Percentiles rank a stretch among this genome's conserved stretches.
Evolutionary conservation across 495 filamentous ascomycete genomes (phyloP).

Genomic region (Cryomyces minteri): DNA sequence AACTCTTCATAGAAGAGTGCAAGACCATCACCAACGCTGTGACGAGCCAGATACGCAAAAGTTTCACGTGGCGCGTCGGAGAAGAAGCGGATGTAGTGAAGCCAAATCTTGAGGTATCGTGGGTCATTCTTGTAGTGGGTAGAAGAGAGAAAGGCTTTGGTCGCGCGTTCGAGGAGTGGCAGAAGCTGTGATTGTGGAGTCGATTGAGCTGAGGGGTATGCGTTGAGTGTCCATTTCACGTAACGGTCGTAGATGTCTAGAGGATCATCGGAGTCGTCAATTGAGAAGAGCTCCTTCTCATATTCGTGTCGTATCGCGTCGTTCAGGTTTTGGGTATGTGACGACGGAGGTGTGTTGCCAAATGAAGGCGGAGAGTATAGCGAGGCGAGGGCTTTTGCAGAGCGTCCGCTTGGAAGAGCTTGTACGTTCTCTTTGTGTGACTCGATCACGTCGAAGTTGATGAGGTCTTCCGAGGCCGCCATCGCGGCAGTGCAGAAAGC

Average conservation of each 20-base stretch:
- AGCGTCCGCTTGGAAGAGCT: slow-evolving; percentile 75
- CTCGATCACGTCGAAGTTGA: slow-evolving; percentile 93
- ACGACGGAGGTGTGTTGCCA: slow-evolving; percentile 30
- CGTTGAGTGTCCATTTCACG: slow-evolving; percentile 87
- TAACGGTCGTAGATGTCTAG: slow-evolving; percentile 94
- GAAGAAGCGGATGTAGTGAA: slow-evolving; percentile 84
- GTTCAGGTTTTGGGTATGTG: slow-evolving; percentile 57
- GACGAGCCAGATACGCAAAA: slow-evolving; percentile 77
- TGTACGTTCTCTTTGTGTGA: slow-evolving; percentile 96
- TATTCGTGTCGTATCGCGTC: slow-evolving; percentile 65
- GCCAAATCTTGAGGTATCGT: slow-evolving; percentile 80
- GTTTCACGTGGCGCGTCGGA: slow-evolving; percentile 82
- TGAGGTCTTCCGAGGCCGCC: slow-evolving; percentile 37
- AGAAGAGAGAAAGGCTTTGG: slow-evolving; percentile 67
- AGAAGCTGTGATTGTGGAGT: slow-evolving; percentile 78
- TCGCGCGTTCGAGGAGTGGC: slow-evolving; percentile 80
- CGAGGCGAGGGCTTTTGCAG: slow-evolving; percentile 72
- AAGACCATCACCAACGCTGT: slow-evolving; percentile 68
- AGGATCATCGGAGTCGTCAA: slow-evolving; percentile 82
- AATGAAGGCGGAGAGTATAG: slow-evolving; percentile 49
- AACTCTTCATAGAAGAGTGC: slow-evolving; percentile 98
- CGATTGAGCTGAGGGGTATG: slow-evolving; percentile 85
- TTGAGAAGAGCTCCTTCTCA: slow-evolving; percentile 59
- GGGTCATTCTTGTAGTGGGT: slow-evolving; percentile 88
- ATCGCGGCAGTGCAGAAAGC: slow-evolving; percentile 11